Evolutionary conservation across 352 stramenopile species (phyloP), one percentile per base, ranked within the genome.

Genomic region (Phytopythium kandeliae): DNA sequence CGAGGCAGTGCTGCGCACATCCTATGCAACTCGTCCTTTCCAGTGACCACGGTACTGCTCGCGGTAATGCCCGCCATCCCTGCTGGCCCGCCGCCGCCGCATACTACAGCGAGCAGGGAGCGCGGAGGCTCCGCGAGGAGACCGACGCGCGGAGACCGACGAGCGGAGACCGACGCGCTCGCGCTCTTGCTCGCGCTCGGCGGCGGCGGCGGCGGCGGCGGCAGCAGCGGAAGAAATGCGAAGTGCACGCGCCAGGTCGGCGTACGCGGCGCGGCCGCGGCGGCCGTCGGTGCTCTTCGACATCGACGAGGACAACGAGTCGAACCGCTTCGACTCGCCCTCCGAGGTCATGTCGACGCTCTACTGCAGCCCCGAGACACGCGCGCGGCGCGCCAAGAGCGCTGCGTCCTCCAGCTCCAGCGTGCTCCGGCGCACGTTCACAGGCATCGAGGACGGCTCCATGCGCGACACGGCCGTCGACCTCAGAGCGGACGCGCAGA

Each of bases 221-320:
- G 2, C 19, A 22, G 17, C 34, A 34, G n/a, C 24, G 5, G 4
- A 4, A 8, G 28, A 10, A 31, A 66, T 71, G 63, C 31, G 56
- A 37, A 47, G 47, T 16, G 57, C 59, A 38, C 67, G 64, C 55
- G 56, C 46, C 30, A 59, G 53, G 43, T 66, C 63, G 33, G 64
- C 54, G 22, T 57, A 55, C 45, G 62, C 58, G 25, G 48, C 48
- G 43, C 28, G 48, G n/a, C n/a, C 48, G 36, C 48, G 48, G 51
- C 59, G 57, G 30, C 48, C 65, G 62, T 65, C 63, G 21, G 64
- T 76, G 44, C 54, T 74, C 31, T 76, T 76, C 51, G 54, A 79
- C 38, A 76, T 79, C 33, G 66, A 56, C 13, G 69, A 76, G 35
- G 64, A 79, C 58, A 57, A 64, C 58, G 63, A 56, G 17, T 41